A percentile compares a stretch with the other conserved stretches of the same genome.
Conservation (phyloP, 768 basidiomycete genomes). For the Hygrophorus russula region DNA sequence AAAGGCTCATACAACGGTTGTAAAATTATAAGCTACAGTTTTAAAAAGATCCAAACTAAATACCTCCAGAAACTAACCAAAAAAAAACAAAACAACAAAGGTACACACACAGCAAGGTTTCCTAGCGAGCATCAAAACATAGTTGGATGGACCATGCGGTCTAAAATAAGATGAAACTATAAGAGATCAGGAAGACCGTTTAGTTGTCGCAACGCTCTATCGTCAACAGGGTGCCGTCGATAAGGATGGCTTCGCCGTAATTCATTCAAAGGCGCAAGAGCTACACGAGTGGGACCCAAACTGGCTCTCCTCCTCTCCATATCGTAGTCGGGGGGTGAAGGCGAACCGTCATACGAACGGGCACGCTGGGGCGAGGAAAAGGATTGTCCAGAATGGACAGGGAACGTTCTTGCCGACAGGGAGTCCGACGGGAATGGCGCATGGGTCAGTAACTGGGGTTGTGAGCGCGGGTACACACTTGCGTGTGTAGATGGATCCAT, state of each 20-base stretch:
- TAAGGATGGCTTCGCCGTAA: slow-evolving; percentile 46
- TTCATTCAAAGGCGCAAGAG: slow-evolving; percentile 47
- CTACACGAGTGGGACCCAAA: slow-evolving; percentile 18
- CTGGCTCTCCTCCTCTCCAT: slow-evolving; percentile 12
- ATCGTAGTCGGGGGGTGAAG: slow-evolving; percentile 5
- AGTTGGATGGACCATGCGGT: background rate
- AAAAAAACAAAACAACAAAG: too few species aligned
- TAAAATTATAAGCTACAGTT: too few species aligned
- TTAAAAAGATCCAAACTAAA: too few species aligned
- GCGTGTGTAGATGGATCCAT: background rate
- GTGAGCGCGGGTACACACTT: background rate
- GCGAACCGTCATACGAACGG: background rate
- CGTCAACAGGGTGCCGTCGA: slow-evolving; percentile 50
- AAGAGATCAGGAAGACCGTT: slow-evolving; percentile 12
- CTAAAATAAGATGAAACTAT: background rate
- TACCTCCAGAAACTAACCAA: too few species aligned
- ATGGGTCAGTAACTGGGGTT: slow-evolving; percentile 6
- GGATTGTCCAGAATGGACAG: background rate
- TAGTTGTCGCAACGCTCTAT: slow-evolving; percentile 44
- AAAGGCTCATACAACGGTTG: too few species aligned
- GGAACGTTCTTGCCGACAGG: background rate
- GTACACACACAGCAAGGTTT: too few species aligned
- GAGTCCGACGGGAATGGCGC: background rate
- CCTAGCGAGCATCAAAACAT: background rate
- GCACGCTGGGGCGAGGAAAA: background rate